phyloP scores from a whole-genome alignment of 2,329 filamentous ascomycete species.

The Paecilomyces dactylethromorphus region DNA sequence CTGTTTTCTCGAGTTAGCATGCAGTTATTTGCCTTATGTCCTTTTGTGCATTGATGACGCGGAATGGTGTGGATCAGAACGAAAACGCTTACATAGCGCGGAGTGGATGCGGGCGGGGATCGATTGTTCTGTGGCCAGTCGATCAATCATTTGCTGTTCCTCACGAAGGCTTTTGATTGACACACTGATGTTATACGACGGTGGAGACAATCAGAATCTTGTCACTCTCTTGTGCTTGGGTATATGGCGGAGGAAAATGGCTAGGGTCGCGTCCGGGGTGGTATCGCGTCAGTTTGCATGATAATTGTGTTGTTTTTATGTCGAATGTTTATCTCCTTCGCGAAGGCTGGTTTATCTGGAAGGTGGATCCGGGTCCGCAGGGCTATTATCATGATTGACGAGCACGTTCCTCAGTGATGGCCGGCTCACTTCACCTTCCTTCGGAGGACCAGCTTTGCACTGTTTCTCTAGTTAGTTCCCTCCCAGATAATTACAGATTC shows the following conservation, averaged over 20 bases:
- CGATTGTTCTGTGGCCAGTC: neutral
- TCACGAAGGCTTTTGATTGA: neutral
- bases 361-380: neutral
- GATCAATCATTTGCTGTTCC: neutral
- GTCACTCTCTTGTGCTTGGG: conserved; percentile 11
- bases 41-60: neutral
- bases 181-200: neutral
- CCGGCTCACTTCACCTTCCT: neutral
- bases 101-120: neutral
- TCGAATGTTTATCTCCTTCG: conserved; percentile 5
- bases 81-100: neutral
- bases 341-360: neutral
- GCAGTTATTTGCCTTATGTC: neutral
- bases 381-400: neutral
- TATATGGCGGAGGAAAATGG: conserved; percentile 37
- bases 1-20: neutral
- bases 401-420: neutral
- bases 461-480: neutral
- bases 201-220: neutral
- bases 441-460: neutral
- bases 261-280: conserved; percentile 43
- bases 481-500: neutral
- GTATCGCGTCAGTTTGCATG: conserved; percentile 33
- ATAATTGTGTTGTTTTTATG: conserved; percentile 9
- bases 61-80: neutral